Evolutionary conservation across 2,329 filamentous ascomycete species (phyloP), one percentile per base, ranked within the genome.

Genomic region (Didymella segeticola): DNA sequence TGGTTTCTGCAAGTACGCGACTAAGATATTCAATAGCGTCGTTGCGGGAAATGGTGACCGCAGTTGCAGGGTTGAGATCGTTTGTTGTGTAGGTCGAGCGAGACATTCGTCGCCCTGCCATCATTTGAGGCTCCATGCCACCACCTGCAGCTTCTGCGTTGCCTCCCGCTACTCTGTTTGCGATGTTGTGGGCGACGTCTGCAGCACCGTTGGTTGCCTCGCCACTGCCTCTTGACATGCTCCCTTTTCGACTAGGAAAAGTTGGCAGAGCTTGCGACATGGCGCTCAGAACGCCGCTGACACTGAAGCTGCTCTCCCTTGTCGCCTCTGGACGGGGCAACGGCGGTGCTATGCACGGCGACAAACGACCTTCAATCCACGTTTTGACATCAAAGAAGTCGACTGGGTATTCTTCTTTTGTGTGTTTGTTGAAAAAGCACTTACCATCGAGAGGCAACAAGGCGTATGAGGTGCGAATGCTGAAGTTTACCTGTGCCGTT

Each of bases 401-500:
- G 31, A 97, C 82, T 0, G 82, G 86, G 66, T 93, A 96, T 59
- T 89, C 83, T 68, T 96, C 88, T 56, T 88, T 88, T 0, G 91
- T 95, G 36, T 86, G 75, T 64, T 88, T 91, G 76, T 97, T 88
- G 66, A 96, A 82, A 72, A 96, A 98, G 74, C 92, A 96, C 67
- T 86, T 87, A 0, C 92, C 92, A 63, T 95, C 88, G 52, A 96
- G 88, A 0, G 93, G 93, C 0, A 98, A 81, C 8, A 97, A 86
- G 10, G 88, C 86, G 67, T 90, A 97, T 34, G 87, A 93, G 0
- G 92, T 96, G 7, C 93, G 85, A 43, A 98, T 86, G 0, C 89
- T 92, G 67, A 98, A 96, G 75, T 96, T 96, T 63, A 96, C 93
- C 69, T 95, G 90, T 0, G 93, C 92, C 1, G 92, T 96, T 14